These are phyloP conservation scores for Syncephalastrum racemosum DNA, from an alignment of 371 early-diverging fungal genomes.

Conservation along the genomic window DNA sequence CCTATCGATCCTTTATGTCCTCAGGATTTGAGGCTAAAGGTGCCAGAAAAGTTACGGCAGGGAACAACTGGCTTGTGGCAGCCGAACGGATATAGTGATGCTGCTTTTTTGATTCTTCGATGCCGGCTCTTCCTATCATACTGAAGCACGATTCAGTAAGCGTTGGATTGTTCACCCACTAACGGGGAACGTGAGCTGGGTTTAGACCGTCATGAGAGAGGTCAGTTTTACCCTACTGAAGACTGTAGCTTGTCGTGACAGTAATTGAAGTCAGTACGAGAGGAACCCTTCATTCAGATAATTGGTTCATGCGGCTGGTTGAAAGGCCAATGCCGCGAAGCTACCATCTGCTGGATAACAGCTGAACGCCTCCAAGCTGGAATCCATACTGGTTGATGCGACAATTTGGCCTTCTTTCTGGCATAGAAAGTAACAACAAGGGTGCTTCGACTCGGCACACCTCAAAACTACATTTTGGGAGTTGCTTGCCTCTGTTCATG, in stretches of 20 bases:
- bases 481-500: conserved; percentile 5
- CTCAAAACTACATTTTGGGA: too few relatives aligned
- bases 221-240: conserved; percentile 75
- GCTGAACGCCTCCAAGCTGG: too few relatives aligned
- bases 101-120: conserved; percentile 73
- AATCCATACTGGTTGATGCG: too few relatives aligned
- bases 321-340: too few relatives aligned
- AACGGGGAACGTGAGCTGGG: conserved; percentile 74
- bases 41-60: conserved; percentile 75
- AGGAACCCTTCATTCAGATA: conserved; percentile 60
- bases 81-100: conserved; percentile 69
- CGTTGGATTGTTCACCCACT: conserved; percentile 66
- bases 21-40: conserved; percentile 56
- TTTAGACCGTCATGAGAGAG: conserved; percentile 75
- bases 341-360: too few relatives aligned
- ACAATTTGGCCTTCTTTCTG: too few relatives aligned
- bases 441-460: too few relatives aligned
- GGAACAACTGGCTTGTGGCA: conserved; percentile 75
- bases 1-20: conserved; percentile 67
- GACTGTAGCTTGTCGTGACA: conserved; percentile 36
- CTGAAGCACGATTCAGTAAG: conserved; percentile 66
- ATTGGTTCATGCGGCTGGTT: too few relatives aligned
- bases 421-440: too few relatives aligned
- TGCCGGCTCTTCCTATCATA: conserved; percentile 74
- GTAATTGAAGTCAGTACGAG: conserved; percentile 65